These are phyloP conservation scores for Lepidium campestre DNA, from an alignment of 441 rosid species.

Conservation along the genomic window DNA sequence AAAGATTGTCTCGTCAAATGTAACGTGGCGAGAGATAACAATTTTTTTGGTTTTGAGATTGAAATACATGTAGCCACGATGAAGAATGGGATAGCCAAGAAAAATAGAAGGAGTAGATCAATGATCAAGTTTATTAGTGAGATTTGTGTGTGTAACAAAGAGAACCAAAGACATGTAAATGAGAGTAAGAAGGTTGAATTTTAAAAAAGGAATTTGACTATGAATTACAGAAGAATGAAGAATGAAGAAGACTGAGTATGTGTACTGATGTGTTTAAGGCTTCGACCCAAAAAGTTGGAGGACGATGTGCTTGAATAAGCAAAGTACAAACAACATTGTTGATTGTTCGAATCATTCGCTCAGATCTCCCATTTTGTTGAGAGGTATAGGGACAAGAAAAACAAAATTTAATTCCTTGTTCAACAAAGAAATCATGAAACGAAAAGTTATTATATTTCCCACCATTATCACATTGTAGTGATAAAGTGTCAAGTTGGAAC, in stretches of 20 bases:
- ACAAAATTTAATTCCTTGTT: neutral
- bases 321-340: neutral
- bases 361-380: neutral
- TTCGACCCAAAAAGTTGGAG: neutral
- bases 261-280: neutral
- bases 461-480: neutral
- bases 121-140: neutral
- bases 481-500: no score
- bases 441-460: no score
- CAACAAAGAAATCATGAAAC: neutral
- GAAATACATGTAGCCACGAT: neutral
- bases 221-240: neutral
- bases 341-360: neutral
- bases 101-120: neutral
- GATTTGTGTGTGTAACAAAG: neutral
- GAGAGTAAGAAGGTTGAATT: neutral
- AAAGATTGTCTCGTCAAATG: no score
- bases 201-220: neutral
- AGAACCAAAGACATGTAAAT: neutral
- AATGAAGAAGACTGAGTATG: neutral
- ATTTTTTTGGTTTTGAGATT: neutral
- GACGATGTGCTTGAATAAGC: neutral
- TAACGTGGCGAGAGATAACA: neutral
- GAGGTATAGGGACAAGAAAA: neutral
- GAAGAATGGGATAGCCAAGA: neutral